Evolutionary conservation across 2,329 filamentous ascomycete genomes (phyloP), one percentile per base, ranked within the genome.

Genomic region (Ophiostoma sp.): DNA sequence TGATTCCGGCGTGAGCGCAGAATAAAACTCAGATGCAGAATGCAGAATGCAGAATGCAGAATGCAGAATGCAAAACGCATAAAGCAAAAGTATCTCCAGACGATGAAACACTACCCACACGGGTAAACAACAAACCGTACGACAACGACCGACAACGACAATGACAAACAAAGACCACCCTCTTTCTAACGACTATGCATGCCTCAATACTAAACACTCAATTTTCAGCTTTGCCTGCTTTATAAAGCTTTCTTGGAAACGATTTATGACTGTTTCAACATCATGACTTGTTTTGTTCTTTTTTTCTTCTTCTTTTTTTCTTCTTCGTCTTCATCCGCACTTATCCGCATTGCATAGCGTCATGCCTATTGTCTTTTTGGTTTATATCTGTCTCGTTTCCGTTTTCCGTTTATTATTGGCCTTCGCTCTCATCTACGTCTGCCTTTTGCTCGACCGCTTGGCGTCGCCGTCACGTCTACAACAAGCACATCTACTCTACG

Each of bases 221-320:
- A 31, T 36, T 39, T 13, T 39, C 5, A 20, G 17, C 17, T 48
- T 48, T 2, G 20, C 3, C 44, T 48, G 44, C 36, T 39, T 39
- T 39, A 39, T 11, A 71, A 33, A 48, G 36, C 60, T 67, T 48
- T 57, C 23, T 48, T 31, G 54, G 27, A 62, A 31, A 62, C 57
- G 57, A 62, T 33, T 62, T 62, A 57, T 62, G 27, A 62, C 57
- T 33, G 57, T 62, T 62, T 35, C 57, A 33, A 27, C 57, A 33
- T 62, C 57, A 62, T 62, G 57, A 62, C 57, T 33, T 62, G 57
- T 60, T 69, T 20, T 66, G 67, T 66, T 68, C n/a, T 1, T n/a
- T n/a, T 17, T 67, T 70, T 67, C 44, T 17, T 65, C 54, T 67
- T 70, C 15, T 11, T 67, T 71, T 10, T 36, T 62, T 31, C 64